These are phyloP conservation scores for Malus sieversii DNA, from an alignment of 306 rosid species.

Conservation along the genomic window DNA sequence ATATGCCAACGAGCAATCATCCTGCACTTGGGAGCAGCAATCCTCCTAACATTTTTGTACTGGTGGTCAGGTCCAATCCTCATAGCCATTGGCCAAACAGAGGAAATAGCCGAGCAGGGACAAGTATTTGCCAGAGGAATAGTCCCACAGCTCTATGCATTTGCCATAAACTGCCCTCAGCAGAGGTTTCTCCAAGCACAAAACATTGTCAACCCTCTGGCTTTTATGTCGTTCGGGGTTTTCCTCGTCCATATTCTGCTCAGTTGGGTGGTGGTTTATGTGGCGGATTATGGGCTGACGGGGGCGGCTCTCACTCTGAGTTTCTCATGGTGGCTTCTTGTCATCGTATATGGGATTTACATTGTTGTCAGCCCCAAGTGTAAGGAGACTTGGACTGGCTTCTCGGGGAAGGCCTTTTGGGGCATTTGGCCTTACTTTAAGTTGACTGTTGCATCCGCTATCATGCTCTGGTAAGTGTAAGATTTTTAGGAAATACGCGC, in stretches of 20 bases:
- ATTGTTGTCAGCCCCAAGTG: slow-evolving; percentile 56
- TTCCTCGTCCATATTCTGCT: slow-evolving; percentile 44
- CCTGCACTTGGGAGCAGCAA: slow-evolving; percentile 53
- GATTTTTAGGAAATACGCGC: too few species aligned
- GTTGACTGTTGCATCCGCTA: slow-evolving; percentile 60
- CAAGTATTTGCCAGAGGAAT: slow-evolving; percentile 50
- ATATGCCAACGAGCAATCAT: slow-evolving; percentile 52
- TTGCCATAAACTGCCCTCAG: slow-evolving; percentile 60
- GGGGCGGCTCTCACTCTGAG: slow-evolving; percentile 67
- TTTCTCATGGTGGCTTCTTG: slow-evolving; percentile 71
- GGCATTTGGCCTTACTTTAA: slow-evolving; percentile 78
- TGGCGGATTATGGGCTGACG: slow-evolving; percentile 35
- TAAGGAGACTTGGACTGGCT: slow-evolving; percentile 70
- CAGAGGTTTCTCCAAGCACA: slow-evolving; percentile 83
- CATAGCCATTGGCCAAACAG: slow-evolving; percentile 37
- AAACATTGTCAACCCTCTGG: slow-evolving; percentile 67
- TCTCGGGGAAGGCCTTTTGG: slow-evolving; percentile 36
- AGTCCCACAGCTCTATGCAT: slow-evolving; percentile 62
- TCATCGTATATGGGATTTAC: slow-evolving; percentile 33
- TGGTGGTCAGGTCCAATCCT: slow-evolving; percentile 56
- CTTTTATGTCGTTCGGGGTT: slow-evolving; percentile 57
- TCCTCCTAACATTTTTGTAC: slow-evolving; percentile 45
- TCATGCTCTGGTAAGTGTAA: slow-evolving; percentile 52
- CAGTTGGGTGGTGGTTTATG: slow-evolving; percentile 48
- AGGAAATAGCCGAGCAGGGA: slow-evolving; percentile 40